A percentile compares a stretch with the other conserved stretches of the same genome.
These are phyloP conservation scores for Xylaria polymorpha DNA, from an alignment of 2,329 filamentous ascomycete genomes.

Conservation along the genomic window DNA sequence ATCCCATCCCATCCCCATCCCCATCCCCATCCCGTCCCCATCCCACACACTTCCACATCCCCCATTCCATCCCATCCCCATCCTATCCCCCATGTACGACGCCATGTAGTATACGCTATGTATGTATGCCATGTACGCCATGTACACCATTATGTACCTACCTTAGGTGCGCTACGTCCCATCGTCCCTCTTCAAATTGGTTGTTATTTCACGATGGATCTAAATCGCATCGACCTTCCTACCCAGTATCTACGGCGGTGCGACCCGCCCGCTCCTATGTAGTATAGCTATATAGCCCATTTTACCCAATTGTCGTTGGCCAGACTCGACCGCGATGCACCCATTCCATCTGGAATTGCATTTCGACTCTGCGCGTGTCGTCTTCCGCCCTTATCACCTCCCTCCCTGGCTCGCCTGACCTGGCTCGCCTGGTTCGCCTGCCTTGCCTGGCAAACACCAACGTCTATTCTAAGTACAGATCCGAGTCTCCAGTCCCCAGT, in stretches of 20 bases:
- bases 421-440: background rate
- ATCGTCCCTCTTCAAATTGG: constrained; percentile 10
- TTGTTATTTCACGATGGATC: background rate
- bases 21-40: too few species aligned
- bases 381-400: constrained; percentile 11
- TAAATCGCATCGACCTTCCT: constrained; percentile 20
- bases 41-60: too few species aligned
- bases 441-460: background rate
- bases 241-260: constrained; percentile 16
- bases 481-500: background rate
- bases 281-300: constrained; percentile 10
- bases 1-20: too few species aligned
- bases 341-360: constrained; percentile 5
- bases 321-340: background rate
- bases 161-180: background rate
- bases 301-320: constrained; percentile 16
- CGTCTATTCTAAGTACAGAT: background rate
- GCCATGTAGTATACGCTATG: too few species aligned
- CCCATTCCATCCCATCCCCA: too few species aligned
- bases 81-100: too few species aligned
- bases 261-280: constrained; percentile 20
- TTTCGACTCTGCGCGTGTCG: background rate
- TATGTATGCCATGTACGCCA: too few species aligned
- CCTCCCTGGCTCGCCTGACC: background rate
- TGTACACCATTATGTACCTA: too few species aligned